phyloP scores from a whole-genome alignment of 164 flowering plant genomes.

The Piper betle region DNA sequence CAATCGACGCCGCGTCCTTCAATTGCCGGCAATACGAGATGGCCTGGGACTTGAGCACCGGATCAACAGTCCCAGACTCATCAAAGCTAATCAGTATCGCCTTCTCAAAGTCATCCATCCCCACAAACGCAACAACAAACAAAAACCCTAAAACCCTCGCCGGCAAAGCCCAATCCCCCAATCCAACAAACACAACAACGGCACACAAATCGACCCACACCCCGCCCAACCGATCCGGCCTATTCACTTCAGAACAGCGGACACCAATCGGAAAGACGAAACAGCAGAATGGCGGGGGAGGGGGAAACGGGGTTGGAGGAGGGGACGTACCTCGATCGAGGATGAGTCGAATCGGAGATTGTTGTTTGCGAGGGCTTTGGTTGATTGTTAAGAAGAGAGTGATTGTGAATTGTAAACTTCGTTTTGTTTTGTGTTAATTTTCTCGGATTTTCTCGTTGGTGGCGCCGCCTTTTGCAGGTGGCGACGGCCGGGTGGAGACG shows the following conservation, averaged over 20 bases:
- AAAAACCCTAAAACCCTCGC: constrained; percentile 3
- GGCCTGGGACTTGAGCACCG: constrained; percentile 56
- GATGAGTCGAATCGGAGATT: background rate
- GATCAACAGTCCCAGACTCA: constrained; percentile 68
- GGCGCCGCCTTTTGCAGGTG: no score
- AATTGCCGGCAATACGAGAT: constrained; percentile 48
- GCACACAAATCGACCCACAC: no score
- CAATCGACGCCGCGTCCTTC: constrained; percentile 45
- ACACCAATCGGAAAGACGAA: no score
- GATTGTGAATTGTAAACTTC: no score
- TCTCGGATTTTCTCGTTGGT: no score
- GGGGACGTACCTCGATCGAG: background rate
- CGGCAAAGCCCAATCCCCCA: background rate
- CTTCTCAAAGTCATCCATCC: constrained; percentile 83
- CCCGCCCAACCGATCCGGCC: no score
- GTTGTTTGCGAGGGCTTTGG: background rate
- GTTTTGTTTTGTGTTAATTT: no score
- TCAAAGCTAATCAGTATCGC: constrained; percentile 87
- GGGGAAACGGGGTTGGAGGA: background rate
- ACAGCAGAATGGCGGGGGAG: no score
- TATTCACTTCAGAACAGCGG: no score
- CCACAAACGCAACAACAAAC: no score
- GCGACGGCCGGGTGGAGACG: no score
- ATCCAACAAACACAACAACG: constrained; percentile 1
- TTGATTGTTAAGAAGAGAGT: no score